Percentiles rank a stretch among this genome's conserved stretches.
These are phyloP conservation scores for Diaporthe sp. DNA, from an alignment of 2,329 filamentous ascomycete genomes.

Conservation along the genomic window DNA sequence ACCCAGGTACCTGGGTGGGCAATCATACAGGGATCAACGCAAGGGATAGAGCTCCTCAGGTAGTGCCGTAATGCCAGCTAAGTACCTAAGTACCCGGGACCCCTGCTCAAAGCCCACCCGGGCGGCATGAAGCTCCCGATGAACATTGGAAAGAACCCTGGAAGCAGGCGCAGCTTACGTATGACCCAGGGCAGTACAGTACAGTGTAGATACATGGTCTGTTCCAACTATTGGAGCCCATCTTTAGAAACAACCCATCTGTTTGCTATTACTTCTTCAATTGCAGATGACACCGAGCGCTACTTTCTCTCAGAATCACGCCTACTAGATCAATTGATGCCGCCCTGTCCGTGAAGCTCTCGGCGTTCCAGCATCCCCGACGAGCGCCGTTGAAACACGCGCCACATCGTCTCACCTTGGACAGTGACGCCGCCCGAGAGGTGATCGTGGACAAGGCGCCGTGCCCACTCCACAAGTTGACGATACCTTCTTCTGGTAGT, in stretches of 20 bases:
- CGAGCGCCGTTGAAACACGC: constrained; percentile 11
- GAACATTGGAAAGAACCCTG: constrained; percentile 5
- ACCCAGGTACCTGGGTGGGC: background rate
- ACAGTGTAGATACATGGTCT: background rate
- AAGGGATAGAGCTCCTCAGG: background rate
- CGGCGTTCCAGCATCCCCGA: background rate
- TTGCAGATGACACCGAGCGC: background rate
- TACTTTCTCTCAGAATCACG: background rate
- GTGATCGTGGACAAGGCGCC: constrained; percentile 18
- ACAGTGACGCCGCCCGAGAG: constrained; percentile 1
- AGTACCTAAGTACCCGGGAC: background rate
- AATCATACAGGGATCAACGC: background rate
- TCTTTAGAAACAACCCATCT: background rate
- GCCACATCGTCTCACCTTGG: constrained; percentile 1
- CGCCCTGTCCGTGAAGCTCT: background rate
- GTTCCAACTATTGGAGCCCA: background rate
- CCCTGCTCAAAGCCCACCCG: background rate
- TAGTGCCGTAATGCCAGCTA: constrained; percentile 3
- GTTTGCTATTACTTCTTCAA: background rate
- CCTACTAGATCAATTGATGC: background rate
- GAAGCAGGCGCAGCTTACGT: constrained; percentile 15
- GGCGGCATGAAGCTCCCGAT: background rate
- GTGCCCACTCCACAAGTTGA: background rate
- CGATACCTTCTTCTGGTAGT: background rate
- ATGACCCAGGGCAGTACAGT: background rate